A percentile compares a stretch with the other conserved stretches of the same genome.
phyloP scores from a whole-genome alignment of 225 moss, liverwort and hornwort genomes.

The Asterella californica region DNA sequence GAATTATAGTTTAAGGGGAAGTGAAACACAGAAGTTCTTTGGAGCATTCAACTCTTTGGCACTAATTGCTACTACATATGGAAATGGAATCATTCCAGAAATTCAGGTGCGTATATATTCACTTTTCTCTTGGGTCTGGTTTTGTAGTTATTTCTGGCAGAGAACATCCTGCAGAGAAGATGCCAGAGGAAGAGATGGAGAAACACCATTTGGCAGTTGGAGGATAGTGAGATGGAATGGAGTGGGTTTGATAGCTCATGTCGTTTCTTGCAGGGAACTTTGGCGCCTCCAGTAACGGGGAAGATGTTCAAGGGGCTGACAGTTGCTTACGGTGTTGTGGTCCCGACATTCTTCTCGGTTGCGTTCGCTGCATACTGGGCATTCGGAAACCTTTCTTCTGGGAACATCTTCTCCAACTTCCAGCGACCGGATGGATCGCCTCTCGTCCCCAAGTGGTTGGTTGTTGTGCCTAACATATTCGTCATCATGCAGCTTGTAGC shows the following conservation, averaged over 20 bases:
- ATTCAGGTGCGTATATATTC: constrained; percentile 19
- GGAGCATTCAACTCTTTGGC: constrained; percentile 23
- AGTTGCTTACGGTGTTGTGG: constrained; percentile 32
- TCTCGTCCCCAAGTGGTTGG: constrained; percentile 6
- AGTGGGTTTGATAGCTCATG: neutral
- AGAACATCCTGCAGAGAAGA: neutral
- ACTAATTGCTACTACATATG: constrained; percentile 13
- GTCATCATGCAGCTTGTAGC: constrained; percentile 8
- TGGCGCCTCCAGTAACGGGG: constrained; percentile 44
- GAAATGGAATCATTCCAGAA: constrained; percentile 24
- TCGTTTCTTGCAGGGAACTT: constrained; percentile 37
- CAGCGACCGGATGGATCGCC: neutral
- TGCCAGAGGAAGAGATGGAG: neutral
- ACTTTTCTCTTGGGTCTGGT: neutral
- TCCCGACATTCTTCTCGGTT: constrained; percentile 38
- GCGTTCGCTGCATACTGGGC: constrained; percentile 50
- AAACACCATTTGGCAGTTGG: neutral
- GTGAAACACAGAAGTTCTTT: constrained; percentile 15
- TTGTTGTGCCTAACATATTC: constrained; percentile 8
- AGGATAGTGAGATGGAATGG: neutral
- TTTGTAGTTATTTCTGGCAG: neutral
- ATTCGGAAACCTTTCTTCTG: constrained; percentile 40
- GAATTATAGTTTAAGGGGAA: constrained; percentile 15
- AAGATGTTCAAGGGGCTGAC: constrained; percentile 64
- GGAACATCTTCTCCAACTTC: constrained; percentile 21